A percentile compares a stretch with the other conserved stretches of the same genome.
These are phyloP conservation scores for Agaricus subrufescens DNA, from an alignment of 768 basidiomycete species.

Conservation along the genomic window DNA sequence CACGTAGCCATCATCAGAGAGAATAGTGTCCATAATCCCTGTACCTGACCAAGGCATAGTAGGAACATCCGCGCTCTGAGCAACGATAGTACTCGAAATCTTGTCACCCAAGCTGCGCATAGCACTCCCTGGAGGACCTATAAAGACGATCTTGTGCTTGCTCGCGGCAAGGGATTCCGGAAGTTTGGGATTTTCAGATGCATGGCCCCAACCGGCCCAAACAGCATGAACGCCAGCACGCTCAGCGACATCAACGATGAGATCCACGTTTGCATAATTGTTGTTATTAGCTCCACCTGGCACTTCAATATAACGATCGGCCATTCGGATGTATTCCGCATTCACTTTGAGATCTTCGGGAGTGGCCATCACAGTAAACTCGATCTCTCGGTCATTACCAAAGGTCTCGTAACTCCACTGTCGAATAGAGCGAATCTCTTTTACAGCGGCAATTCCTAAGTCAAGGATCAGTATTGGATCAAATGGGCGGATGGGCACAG, in stretches of 20 bases:
- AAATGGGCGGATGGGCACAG: constrained; percentile 1
- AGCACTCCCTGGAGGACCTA: constrained; percentile 96
- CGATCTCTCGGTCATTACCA: constrained; percentile 91
- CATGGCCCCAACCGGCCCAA: constrained; percentile 99
- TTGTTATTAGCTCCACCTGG: constrained; percentile 98
- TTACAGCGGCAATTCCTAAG: constrained; percentile 96
- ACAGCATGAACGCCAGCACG: constrained; percentile 97
- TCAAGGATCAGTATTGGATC: constrained; percentile 16
- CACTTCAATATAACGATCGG: constrained; percentile 97
- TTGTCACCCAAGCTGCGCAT: constrained; percentile 99
- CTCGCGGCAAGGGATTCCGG: constrained; percentile 91
- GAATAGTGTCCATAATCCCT: constrained; percentile 81
- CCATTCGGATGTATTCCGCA: constrained; percentile 99
- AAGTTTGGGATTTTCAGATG: constrained; percentile 95
- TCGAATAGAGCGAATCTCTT: constrained; percentile 97
- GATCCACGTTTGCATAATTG: constrained; percentile 99
- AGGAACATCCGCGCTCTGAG: constrained; percentile 92
- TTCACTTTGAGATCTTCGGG: constrained; percentile 98
- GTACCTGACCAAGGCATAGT: constrained; percentile 99
- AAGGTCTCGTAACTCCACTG: constrained; percentile 99
- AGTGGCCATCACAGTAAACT: constrained; percentile 99
- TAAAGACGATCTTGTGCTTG: constrained; percentile 97
- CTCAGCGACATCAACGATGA: constrained; percentile 97
- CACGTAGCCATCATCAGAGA: constrained; percentile 87
- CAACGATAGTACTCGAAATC: constrained; percentile 99